phyloP scores from a whole-genome alignment of 2,329 filamentous ascomycete species.

The Trichothecium sympodiale region DNA sequence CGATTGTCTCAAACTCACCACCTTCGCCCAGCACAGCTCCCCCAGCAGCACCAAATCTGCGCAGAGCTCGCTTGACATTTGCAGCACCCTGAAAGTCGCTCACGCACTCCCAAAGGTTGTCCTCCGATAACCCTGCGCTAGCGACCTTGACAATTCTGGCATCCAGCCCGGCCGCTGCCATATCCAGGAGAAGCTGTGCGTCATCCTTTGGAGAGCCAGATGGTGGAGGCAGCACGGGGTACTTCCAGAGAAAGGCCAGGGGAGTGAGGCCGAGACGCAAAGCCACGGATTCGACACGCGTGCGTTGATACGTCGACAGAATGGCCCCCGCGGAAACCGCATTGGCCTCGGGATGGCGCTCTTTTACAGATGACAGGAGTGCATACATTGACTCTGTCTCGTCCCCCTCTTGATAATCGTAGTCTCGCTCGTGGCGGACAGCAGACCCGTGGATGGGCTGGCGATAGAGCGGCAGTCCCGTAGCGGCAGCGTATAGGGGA shows the following conservation, averaged over 20 bases:
- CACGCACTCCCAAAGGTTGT: constrained; percentile 72
- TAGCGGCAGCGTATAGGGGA: constrained; percentile 69
- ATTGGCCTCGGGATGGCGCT: constrained; percentile 66
- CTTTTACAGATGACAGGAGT: constrained; percentile 57
- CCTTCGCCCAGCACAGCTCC: constrained; percentile 82
- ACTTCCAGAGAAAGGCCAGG: constrained; percentile 88
- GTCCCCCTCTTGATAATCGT: constrained; percentile 43
- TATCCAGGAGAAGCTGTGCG: constrained; percentile 62
- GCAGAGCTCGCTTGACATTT: constrained; percentile 41
- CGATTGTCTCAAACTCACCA: constrained; percentile 91
- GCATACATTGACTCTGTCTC: constrained; percentile 83
- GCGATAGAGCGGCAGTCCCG: constrained; percentile 75
- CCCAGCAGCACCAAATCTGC: constrained; percentile 54
- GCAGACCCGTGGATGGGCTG: constrained; percentile 63
- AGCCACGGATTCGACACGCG: constrained; percentile 86
- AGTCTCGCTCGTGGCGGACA: constrained; percentile 61
- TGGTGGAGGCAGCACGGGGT: constrained; percentile 55
- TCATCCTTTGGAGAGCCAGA: constrained; percentile 23
- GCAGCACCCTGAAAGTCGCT: constrained; percentile 40
- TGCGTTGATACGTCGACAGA: constrained; percentile 89
- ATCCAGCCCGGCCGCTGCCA: constrained; percentile 67
- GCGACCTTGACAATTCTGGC: constrained; percentile 94
- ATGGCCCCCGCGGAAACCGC: constrained; percentile 88
- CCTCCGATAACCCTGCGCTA: constrained; percentile 74
- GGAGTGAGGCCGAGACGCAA: constrained; percentile 72